Evolutionary conservation across 352 stramenopile genomes (phyloP).

Genomic region (Globisporangium nagaii): DNA sequence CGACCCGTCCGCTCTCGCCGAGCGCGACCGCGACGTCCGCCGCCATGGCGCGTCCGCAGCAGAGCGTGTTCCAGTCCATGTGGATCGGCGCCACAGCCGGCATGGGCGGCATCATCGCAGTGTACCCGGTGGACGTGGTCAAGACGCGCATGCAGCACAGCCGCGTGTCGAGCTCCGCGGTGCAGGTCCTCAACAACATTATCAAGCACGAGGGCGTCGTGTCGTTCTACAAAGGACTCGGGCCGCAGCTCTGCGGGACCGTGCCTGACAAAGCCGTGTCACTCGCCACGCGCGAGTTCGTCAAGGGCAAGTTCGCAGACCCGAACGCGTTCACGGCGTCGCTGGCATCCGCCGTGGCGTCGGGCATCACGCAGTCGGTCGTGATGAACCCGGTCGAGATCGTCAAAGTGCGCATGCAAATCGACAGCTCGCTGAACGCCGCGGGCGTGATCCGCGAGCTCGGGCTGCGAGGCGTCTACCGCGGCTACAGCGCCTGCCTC

Average conservation of each 20-base stretch:
- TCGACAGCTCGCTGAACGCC: conserved; percentile 62
- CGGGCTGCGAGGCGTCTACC: conserved; percentile 58
- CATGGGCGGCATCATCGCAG: conserved; percentile 75
- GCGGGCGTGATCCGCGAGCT: conserved; percentile 55
- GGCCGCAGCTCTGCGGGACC: conserved; percentile 64
- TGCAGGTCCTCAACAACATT: conserved; percentile 53
- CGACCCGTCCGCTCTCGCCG: conserved; percentile 7
- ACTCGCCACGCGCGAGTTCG: conserved; percentile 70
- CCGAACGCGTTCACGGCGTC: conserved; percentile 71
- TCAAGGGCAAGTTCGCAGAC: conserved; percentile 70
- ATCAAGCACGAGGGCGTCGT: conserved; percentile 52
- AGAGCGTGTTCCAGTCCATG: conserved; percentile 71
- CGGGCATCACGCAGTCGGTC: conserved; percentile 65
- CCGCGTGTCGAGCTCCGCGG: conserved; percentile 42
- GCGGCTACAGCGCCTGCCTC: conserved; percentile 68
- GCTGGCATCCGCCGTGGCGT: conserved; percentile 56
- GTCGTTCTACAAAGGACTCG: conserved; percentile 78
- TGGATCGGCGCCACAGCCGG: conserved; percentile 75
- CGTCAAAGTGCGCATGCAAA: conserved; percentile 80
- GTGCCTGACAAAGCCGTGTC: conserved; percentile 81
- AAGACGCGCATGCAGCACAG: conserved; percentile 85
- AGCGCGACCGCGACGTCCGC: conserved; percentile 1
- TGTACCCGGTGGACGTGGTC: conserved; percentile 81
- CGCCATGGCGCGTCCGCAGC: conserved; percentile 15
- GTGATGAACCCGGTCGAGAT: conserved; percentile 85